Conservation (phyloP, 1,284 basidiomycete species). For the Pseudozyma thailandica region DNA sequence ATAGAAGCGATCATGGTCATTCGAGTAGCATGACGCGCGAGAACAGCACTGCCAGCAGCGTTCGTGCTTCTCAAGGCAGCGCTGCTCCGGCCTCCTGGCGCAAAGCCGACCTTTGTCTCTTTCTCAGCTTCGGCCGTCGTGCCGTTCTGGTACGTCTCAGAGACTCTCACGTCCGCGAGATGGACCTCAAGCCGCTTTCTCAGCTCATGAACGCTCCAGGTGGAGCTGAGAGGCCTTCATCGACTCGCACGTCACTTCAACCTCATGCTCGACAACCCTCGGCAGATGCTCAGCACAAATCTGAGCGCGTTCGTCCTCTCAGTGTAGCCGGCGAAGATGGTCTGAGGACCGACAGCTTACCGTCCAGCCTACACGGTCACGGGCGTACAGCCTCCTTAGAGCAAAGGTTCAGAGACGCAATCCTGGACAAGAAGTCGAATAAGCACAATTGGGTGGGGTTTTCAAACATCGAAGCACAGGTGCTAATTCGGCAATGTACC, state of each 20-base stretch:
- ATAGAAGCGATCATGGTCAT: conserved; percentile 11
- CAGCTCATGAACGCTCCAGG: conserved; percentile 25
- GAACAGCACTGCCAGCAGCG: conserved; percentile 5
- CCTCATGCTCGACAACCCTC: not conserved
- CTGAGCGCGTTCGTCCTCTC: conserved; percentile 19
- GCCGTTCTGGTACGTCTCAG: conserved; percentile 52
- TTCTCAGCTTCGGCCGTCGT: conserved; percentile 54
- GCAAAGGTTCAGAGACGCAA: conserved; percentile 24
- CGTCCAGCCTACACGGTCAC: conserved; percentile 8
- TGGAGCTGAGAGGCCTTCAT: not conserved
- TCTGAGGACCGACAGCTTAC: conserved; percentile 5
- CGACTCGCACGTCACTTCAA: conserved; percentile 24
- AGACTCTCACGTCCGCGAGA: conserved; percentile 54
- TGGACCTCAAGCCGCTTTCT: conserved; percentile 47
- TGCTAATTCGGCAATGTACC: conserved; percentile 34
- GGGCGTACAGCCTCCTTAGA: conserved; percentile 32
- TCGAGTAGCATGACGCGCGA: not conserved
- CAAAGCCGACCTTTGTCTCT: conserved; percentile 50
- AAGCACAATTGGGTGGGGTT: conserved; percentile 54
- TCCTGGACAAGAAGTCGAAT: conserved; percentile 29
- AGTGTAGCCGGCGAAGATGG: conserved; percentile 12
- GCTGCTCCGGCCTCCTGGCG: conserved; percentile 45
- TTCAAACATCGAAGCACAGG: conserved; percentile 33
- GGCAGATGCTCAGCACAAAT: not conserved
- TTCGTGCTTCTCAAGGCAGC: conserved; percentile 5